A percentile compares a stretch with the other conserved stretches of the same genome.
phyloP scores from a whole-genome alignment of 1,284 basidiomycete genomes.

The Puccinia horiana region DNA sequence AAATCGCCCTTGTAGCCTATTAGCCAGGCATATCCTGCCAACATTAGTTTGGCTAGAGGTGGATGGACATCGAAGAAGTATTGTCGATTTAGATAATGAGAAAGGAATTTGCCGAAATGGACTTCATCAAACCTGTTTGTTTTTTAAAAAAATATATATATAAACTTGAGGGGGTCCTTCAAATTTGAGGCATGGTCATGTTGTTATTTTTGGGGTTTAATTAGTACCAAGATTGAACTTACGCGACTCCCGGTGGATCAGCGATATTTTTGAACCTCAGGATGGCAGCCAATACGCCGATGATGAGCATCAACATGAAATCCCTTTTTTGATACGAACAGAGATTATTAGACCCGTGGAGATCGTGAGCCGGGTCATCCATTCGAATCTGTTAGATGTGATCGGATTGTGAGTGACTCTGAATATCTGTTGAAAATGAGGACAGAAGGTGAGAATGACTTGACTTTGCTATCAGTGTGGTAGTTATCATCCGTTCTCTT shows the following conservation, averaged over 20 bases:
- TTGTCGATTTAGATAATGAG: slow-evolving; percentile 82
- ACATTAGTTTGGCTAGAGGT: slow-evolving; percentile 88
- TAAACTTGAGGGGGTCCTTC: too few species aligned
- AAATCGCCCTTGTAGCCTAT: slow-evolving; percentile 94
- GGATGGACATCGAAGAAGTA: slow-evolving; percentile 99
- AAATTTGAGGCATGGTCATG: too few species aligned
- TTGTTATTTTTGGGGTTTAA: too few species aligned
- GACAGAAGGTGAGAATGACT: not conserved
- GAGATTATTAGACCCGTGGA: not conserved
- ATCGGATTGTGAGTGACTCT: not conserved
- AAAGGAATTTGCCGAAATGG: slow-evolving; percentile 89
- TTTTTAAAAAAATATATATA: not conserved
- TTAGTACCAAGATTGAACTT: not conserved
- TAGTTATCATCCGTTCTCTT: not conserved
- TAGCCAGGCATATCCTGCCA: slow-evolving; percentile 90
- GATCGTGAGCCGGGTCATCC: not conserved
- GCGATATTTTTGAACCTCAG: slow-evolving; percentile 90
- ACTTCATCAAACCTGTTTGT: slow-evolving; percentile 92
- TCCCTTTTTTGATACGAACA: slow-evolving; percentile 43
- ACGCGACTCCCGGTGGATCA: slow-evolving; percentile 92
- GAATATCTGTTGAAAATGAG: not conserved
- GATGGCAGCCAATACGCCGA: slow-evolving; percentile 58
- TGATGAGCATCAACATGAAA: slow-evolving; percentile 50
- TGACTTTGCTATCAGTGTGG: not conserved
- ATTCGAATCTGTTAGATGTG: not conserved